phyloP scores from a whole-genome alignment of 139 green algal genomes.

The Chlamydomonas incerta region DNA sequence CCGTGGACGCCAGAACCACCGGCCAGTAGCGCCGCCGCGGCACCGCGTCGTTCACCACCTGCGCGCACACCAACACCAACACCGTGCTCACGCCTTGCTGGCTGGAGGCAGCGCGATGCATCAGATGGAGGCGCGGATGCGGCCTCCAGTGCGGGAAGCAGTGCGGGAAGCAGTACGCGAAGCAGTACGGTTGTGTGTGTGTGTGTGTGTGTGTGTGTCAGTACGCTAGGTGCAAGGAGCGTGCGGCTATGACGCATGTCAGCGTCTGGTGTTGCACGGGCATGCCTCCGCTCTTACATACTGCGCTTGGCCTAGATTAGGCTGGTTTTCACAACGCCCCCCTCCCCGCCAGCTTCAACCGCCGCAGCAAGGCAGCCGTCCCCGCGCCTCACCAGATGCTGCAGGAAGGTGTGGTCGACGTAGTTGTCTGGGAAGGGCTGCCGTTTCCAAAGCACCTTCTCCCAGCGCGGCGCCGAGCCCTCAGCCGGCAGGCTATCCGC shows the following conservation, averaged over 20 bases:
- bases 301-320: background rate
- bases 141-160: too few relatives aligned
- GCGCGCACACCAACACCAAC: too few relatives aligned
- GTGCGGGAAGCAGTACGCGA: too few relatives aligned
- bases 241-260: too few relatives aligned
- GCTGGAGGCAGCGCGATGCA: too few relatives aligned
- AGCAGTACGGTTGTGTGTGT: too few relatives aligned
- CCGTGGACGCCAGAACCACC: conserved; percentile 73
- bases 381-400: conserved; percentile 75
- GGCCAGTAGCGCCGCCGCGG: conserved; percentile 67
- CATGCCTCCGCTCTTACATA: too few relatives aligned
- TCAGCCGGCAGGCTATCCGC: background rate
- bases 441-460: conserved; percentile 70
- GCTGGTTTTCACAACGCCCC: background rate
- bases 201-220: too few relatives aligned
- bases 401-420: conserved; percentile 73
- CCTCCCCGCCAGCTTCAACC: background rate
- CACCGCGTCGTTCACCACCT: conserved; percentile 74
- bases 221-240: too few relatives aligned
- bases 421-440: conserved; percentile 79
- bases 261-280: too few relatives aligned
- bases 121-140: too few relatives aligned
- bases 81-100: too few relatives aligned
- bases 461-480: conserved; percentile 34
- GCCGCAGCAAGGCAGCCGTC: conserved; percentile 60